Percentiles rank a stretch among this genome's conserved stretches.
Evolutionary conservation across 345 rosid species (phyloP).

Genomic region (Ricinus communis): DNA sequence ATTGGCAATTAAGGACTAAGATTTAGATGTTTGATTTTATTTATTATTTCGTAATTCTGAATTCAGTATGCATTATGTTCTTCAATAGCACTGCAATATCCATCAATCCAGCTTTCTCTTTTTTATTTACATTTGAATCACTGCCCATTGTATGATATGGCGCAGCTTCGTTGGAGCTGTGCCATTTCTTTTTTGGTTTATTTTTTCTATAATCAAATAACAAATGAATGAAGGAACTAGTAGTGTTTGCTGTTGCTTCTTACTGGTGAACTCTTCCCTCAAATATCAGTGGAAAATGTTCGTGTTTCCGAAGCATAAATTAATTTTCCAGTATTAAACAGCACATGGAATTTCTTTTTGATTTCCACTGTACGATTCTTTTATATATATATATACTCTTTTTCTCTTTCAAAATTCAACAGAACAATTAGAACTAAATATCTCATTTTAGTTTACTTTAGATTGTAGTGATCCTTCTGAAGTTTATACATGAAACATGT

Average conservation of each 20-base stretch:
- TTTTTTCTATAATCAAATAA: background rate
- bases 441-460: too few species aligned
- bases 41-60: too few species aligned
- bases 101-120: background rate
- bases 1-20: too few species aligned
- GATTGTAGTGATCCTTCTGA: too few species aligned
- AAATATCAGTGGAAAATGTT: slow-evolving; percentile 25
- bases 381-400: too few species aligned
- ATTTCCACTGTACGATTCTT: slow-evolving; percentile 32
- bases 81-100: too few species aligned
- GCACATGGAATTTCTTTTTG: slow-evolving; percentile 12
- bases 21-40: too few species aligned
- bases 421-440: too few species aligned
- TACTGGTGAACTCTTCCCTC: slow-evolving; percentile 39
- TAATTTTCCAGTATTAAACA: slow-evolving; percentile 39
- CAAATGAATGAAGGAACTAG: too few species aligned
- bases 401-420: too few species aligned
- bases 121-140: background rate
- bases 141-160: slow-evolving; percentile 1
- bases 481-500: too few species aligned
- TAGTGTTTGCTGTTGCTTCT: slow-evolving; percentile 31
- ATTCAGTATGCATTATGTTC: too few species aligned
- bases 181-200: background rate
- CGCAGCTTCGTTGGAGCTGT: slow-evolving; percentile 22
- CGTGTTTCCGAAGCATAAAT: slow-evolving; percentile 46